Conservation (phyloP, 805 yeast genomes). For the Starmera caribaea region DNA sequence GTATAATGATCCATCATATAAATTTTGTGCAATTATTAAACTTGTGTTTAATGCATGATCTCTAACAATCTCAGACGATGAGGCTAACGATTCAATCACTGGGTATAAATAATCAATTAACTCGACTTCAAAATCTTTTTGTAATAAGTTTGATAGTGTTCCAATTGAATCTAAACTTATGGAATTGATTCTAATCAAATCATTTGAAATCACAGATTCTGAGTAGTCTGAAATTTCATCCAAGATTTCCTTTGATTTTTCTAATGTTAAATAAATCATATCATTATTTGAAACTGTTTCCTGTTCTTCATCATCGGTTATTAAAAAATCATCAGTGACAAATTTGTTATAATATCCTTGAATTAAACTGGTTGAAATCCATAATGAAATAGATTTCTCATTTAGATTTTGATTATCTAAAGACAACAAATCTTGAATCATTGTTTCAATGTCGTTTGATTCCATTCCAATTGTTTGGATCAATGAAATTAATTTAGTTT, state of each 20-base stretch:
- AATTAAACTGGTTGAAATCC: conserved; percentile 28
- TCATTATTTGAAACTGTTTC: conserved; percentile 14
- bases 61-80: conserved; percentile 34
- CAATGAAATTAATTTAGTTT: conserved; percentile 8
- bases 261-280: conserved; percentile 23
- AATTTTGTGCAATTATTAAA: conserved; percentile 35
- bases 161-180: conserved; percentile 38
- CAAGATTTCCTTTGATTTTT: conserved; percentile 32
- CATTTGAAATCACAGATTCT: conserved; percentile 6
- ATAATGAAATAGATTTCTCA: conserved; percentile 22
- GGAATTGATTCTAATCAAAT: conserved; percentile 12
- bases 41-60: conserved; percentile 45
- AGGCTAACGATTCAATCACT: conserved; percentile 63
- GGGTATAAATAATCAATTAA: conserved; percentile 67
- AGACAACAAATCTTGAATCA: conserved; percentile 15
- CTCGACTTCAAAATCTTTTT: conserved; percentile 29
- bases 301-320: conserved; percentile 5
- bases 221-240: conserved; percentile 19
- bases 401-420: conserved; percentile 7
- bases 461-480: conserved; percentile 14
- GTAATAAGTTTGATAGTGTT: conserved; percentile 18
- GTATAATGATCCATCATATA: conserved; percentile 49
- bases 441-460: conserved; percentile 5
- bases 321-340: conserved; percentile 5
- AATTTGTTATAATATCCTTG: conserved; percentile 20